These are phyloP conservation scores for Daldinia bambusicola DNA, from an alignment of 495 filamentous ascomycete genomes.

Conservation along the genomic window DNA sequence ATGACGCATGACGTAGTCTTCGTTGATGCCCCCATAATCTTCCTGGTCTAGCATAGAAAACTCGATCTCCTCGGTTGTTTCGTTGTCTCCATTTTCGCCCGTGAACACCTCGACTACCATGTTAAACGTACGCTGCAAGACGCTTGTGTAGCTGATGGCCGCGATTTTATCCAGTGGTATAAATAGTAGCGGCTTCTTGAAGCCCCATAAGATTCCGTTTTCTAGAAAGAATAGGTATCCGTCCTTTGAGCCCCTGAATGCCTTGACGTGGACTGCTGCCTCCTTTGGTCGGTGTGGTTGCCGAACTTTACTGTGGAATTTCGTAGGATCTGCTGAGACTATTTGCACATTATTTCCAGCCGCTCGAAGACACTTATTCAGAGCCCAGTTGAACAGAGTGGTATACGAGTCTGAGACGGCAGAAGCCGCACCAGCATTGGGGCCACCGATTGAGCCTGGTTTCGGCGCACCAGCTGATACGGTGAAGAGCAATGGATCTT, in stretches of 20 bases:
- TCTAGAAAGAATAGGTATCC: conserved; percentile 91
- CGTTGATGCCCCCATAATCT: conserved; percentile 83
- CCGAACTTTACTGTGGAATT: conserved; percentile 79
- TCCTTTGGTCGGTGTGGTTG: conserved; percentile 91
- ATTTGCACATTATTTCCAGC: conserved; percentile 66
- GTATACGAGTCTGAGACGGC: conserved; percentile 69
- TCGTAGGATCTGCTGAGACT: conserved; percentile 72
- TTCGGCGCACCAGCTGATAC: conserved; percentile 79
- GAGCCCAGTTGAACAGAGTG: conserved; percentile 68
- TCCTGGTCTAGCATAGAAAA: conserved; percentile 90
- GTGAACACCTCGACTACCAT: conserved; percentile 74
- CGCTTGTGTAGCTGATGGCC: conserved; percentile 86
- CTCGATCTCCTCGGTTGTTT: conserved; percentile 74
- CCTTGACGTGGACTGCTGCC: conserved; percentile 91
- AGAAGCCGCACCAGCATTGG: conserved; percentile 56
- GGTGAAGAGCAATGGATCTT: conserved; percentile 87
- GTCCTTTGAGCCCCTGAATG: conserved; percentile 92
- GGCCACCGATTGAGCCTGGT: conserved; percentile 61
- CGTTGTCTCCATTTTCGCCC: conserved; percentile 51
- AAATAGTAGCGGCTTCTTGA: conserved; percentile 93
- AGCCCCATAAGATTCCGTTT: conserved; percentile 88
- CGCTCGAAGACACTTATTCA: conserved; percentile 69
- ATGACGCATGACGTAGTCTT: conserved; percentile 78
- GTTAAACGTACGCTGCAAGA: conserved; percentile 94
- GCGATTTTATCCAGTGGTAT: conserved; percentile 82